Evolutionary conservation across 1,284 basidiomycete species (phyloP).

Genomic region (Mycena citricolor): DNA sequence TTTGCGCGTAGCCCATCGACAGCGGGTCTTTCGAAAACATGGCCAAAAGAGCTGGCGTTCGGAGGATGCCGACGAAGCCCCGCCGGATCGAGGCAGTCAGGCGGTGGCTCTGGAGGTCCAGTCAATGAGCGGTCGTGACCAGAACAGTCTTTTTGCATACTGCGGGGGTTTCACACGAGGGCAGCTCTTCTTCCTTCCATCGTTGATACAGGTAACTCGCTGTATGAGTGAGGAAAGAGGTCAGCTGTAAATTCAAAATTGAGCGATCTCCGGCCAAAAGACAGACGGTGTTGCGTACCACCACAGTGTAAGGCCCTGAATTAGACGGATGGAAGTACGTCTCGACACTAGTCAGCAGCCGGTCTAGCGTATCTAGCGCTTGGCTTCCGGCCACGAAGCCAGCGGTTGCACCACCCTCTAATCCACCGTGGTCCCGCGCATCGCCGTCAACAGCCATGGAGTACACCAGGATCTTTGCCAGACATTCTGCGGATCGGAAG

Average conservation of each 20-base stretch:
- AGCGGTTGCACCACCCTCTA: too few species aligned
- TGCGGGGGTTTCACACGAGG: slow-evolving; percentile 79
- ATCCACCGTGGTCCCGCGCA: slow-evolving; percentile 45
- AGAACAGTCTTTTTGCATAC: slow-evolving; percentile 43
- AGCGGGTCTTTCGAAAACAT: slow-evolving; percentile 93
- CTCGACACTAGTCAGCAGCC: slow-evolving; percentile 90
- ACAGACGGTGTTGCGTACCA: too few species aligned
- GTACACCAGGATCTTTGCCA: slow-evolving; percentile 89
- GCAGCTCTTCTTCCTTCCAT: slow-evolving; percentile 80
- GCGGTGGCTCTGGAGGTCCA: slow-evolving; percentile 54
- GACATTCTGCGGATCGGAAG: slow-evolving; percentile 52
- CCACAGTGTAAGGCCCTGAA: slow-evolving; percentile 67
- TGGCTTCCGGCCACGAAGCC: slow-evolving; percentile 84
- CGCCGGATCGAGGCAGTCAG: slow-evolving; percentile 83
- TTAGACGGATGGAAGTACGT: slow-evolving; percentile 91
- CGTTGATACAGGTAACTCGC: slow-evolving; percentile 81
- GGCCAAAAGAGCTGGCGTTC: slow-evolving; percentile 87
- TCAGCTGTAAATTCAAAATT: slow-evolving; percentile 48
- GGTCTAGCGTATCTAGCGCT: slow-evolving; percentile 87
- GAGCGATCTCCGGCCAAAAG: too few species aligned
- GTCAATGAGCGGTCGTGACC: slow-evolving; percentile 4
- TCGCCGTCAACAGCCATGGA: slow-evolving; percentile 88
- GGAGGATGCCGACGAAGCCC: slow-evolving; percentile 80
- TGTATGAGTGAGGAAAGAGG: slow-evolving; percentile 78
- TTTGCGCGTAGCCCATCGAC: slow-evolving; percentile 68